Percentiles rank a stretch among this genome's conserved stretches.
Evolutionary conservation across 1,284 basidiomycete species (phyloP).

Genomic region (Neonothopanus nambi): DNA sequence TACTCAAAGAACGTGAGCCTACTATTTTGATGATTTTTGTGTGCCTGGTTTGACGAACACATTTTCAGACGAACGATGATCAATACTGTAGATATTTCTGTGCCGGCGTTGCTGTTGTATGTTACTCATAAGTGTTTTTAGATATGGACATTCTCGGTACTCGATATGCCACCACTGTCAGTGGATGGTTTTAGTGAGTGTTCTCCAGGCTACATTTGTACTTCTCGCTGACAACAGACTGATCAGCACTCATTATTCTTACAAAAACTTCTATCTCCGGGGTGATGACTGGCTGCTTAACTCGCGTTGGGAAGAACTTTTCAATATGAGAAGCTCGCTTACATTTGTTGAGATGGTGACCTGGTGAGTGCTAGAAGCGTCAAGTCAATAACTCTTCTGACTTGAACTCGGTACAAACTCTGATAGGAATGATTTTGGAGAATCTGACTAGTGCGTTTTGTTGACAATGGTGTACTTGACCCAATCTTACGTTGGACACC

Average conservation of each 20-base stretch:
- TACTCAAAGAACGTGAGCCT: constrained; percentile 36
- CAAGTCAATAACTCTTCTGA: background rate
- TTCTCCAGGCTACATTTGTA: background rate
- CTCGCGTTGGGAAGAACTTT: constrained; percentile 44
- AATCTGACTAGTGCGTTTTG: constrained; percentile 39
- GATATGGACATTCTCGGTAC: constrained; percentile 40
- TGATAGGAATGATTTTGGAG: constrained; percentile 42
- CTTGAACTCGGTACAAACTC: background rate
- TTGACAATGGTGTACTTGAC: too few relatives aligned
- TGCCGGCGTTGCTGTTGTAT: background rate
- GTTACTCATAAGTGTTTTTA: constrained; percentile 11
- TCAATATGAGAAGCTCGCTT: constrained; percentile 36
- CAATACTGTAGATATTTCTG: constrained; percentile 32
- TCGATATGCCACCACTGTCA: constrained; percentile 42
- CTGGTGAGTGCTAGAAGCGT: constrained; percentile 29
- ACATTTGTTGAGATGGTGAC: constrained; percentile 46
- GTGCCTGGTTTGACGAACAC: constrained; percentile 8
- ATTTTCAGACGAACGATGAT: constrained; percentile 35
- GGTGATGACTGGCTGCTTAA: constrained; percentile 44
- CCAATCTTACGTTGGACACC: too few relatives aligned
- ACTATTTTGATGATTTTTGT: constrained; percentile 7
- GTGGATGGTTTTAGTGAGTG: constrained; percentile 37
- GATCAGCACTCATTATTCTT: constrained; percentile 33
- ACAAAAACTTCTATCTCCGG: constrained; percentile 43
- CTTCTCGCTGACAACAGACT: background rate